Conservation (phyloP, 2,329 filamentous ascomycete species). For the Fusarium nelsonii region DNA sequence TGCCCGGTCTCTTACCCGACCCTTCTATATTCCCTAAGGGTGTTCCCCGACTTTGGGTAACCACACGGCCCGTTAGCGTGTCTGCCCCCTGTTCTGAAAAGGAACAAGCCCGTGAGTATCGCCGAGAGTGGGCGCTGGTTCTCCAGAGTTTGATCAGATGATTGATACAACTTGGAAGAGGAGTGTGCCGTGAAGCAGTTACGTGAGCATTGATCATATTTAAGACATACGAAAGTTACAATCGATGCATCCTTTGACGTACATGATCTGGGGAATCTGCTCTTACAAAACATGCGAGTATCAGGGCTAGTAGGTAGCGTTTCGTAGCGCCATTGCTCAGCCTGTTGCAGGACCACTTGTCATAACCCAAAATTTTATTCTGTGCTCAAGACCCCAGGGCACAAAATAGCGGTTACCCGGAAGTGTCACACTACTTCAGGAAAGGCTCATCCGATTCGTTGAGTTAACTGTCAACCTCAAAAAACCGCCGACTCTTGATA, state of each 20-base stretch:
- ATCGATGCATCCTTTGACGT: background rate
- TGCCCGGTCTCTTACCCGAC: background rate
- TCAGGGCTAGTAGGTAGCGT: background rate
- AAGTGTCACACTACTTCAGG: background rate
- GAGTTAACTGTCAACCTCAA: background rate
- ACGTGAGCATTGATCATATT: constrained; percentile 2
- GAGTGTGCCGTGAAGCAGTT: background rate
- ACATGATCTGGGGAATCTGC: background rate
- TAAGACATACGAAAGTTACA: background rate
- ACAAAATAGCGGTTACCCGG: background rate
- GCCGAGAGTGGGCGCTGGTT: background rate
- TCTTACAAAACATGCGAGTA: background rate
- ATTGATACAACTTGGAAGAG: background rate
- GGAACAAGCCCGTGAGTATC: constrained; percentile 5
- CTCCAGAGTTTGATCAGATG: constrained; percentile 2
- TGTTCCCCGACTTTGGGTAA: background rate
- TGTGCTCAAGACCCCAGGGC: too few relatives aligned
- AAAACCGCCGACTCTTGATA: background rate
- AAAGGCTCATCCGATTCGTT: background rate
- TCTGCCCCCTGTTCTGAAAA: constrained; percentile 1
- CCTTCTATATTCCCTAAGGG: background rate
- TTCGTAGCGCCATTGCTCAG: background rate
- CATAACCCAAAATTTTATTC: background rate
- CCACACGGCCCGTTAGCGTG: background rate
- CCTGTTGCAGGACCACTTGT: background rate